Conservation (phyloP, 2,329 filamentous ascomycete species). For the Trichophyton schoenleinii region DNA sequence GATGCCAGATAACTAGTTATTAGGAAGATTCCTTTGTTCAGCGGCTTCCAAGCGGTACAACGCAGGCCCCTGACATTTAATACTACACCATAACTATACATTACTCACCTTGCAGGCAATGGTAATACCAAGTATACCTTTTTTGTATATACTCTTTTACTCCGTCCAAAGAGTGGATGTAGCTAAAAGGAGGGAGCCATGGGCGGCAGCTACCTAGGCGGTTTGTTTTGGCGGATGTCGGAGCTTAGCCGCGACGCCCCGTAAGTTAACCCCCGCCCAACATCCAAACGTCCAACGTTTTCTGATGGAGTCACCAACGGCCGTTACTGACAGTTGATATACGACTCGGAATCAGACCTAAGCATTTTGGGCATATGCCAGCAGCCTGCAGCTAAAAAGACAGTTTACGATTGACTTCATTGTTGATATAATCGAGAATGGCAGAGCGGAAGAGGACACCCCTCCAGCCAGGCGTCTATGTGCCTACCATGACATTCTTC, state of each 20-base stretch:
- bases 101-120: too few species aligned
- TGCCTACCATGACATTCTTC: constrained; percentile 64
- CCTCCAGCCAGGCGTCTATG: constrained; percentile 8
- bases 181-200: background rate
- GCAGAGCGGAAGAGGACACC: background rate
- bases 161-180: too few species aligned
- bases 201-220: background rate
- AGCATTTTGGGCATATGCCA: background rate
- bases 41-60: background rate
- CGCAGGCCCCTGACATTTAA: background rate
- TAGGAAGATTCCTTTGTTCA: background rate
- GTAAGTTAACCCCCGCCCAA: background rate
- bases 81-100: too few species aligned
- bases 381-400: background rate
- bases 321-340: too few species aligned
- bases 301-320: background rate
- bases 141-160: too few species aligned
- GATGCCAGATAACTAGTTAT: background rate
- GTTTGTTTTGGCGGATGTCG: background rate
- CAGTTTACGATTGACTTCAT: background rate
- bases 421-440: background rate
- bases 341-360: too few species aligned
- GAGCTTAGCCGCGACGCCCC: background rate
- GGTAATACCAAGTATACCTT: too few species aligned
- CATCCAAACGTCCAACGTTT: background rate